Evolutionary conservation across 2,329 filamentous ascomycete genomes (phyloP).

Genomic region (Hyphodiscus sp.): DNA sequence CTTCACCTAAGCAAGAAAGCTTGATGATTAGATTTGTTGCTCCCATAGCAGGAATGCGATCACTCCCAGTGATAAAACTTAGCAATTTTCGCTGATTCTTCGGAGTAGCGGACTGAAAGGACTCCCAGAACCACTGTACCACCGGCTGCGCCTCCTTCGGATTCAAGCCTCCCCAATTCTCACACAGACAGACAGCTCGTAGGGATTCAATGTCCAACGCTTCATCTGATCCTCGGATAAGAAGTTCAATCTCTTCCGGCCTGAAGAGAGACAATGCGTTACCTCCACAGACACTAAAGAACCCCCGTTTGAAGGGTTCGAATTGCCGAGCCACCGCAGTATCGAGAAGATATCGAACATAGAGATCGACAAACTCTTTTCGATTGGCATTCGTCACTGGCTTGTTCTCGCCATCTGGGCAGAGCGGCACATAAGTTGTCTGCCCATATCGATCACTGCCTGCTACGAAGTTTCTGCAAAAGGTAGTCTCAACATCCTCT

Average conservation of each 20-base stretch:
- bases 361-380: slow-evolving; percentile 79
- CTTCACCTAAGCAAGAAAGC: slow-evolving; percentile 68
- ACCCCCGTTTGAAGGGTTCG: slow-evolving; percentile 88
- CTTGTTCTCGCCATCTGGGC: slow-evolving; percentile 63
- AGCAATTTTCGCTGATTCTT: slow-evolving; percentile 71
- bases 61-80: slow-evolving; percentile 83
- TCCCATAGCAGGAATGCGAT: slow-evolving; percentile 84
- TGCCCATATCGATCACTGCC: slow-evolving; percentile 73
- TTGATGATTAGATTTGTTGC: slow-evolving; percentile 73
- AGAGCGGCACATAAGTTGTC: slow-evolving; percentile 60
- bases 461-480: slow-evolving; percentile 75
- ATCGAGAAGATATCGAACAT: slow-evolving; percentile 75
- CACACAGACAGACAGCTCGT: slow-evolving; percentile 70
- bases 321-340: slow-evolving; percentile 74
- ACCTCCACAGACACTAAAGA: slow-evolving; percentile 85
- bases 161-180: slow-evolving; percentile 62
- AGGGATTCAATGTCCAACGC: slow-evolving; percentile 71
- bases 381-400: slow-evolving; percentile 80
- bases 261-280: slow-evolving; percentile 83
- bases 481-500: slow-evolving; percentile 73
- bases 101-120: slow-evolving; percentile 60
- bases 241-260: slow-evolving; percentile 84
- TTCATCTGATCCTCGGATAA: slow-evolving; percentile 81
- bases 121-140: slow-evolving; percentile 83
- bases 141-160: slow-evolving; percentile 57